Evolutionary conservation across 2,329 filamentous ascomycete genomes (phyloP).

Genomic region (Botryotinia calthae): DNA sequence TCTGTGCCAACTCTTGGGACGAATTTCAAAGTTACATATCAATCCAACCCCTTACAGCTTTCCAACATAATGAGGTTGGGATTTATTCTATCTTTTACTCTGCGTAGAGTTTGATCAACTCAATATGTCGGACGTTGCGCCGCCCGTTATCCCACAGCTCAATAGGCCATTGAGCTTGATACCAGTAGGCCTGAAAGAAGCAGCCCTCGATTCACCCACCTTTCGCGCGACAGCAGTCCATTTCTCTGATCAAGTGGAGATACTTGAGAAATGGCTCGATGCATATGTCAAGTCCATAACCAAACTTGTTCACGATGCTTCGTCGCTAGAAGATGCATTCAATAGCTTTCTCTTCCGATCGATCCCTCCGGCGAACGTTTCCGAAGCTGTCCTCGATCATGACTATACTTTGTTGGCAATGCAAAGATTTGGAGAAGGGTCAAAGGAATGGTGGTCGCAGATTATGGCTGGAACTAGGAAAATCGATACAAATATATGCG

Average conservation of each 20-base stretch:
- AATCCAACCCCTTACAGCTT: neutral
- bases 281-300: conserved; percentile 61
- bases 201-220: conserved; percentile 91
- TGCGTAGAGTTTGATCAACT: conserved; percentile 25
- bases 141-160: conserved; percentile 28
- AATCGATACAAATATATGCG: conserved; percentile 72
- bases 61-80: conserved; percentile 15
- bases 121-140: conserved; percentile 29
- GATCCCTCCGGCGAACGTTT: conserved; percentile 68
- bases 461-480: conserved; percentile 71
- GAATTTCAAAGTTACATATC: neutral
- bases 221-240: conserved; percentile 85
- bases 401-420: conserved; percentile 91
- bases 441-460: conserved; percentile 82
- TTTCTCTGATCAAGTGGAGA: conserved; percentile 88
- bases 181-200: conserved; percentile 88
- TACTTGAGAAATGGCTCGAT: conserved; percentile 89
- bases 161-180: conserved; percentile 36
- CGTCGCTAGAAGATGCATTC: conserved; percentile 74
- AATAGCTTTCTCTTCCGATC: conserved; percentile 73
- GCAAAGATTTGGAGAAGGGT: conserved; percentile 79
- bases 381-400: conserved; percentile 85
- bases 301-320: conserved; percentile 63
- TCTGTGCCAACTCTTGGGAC: neutral
- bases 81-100: conserved; percentile 9